Evolutionary conservation across 2,329 filamentous ascomycete species (phyloP).

Genomic region (Neoscytalidium dimidiatum): DNA sequence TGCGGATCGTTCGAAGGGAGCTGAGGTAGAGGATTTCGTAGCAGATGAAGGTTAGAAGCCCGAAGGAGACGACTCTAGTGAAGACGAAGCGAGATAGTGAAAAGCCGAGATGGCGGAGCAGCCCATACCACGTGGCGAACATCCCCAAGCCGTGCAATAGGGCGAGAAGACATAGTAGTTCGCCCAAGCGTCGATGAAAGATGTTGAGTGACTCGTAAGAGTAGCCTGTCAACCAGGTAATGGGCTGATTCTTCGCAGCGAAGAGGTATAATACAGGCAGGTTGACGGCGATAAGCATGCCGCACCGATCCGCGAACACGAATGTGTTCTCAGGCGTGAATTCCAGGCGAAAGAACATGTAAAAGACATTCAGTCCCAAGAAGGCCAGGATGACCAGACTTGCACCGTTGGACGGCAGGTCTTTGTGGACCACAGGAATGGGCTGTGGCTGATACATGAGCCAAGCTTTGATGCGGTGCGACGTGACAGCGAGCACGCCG

Average conservation of each 20-base stretch:
- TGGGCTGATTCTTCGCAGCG: slow-evolving; percentile 66
- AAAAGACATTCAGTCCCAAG: slow-evolving; percentile 59
- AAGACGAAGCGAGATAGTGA: slow-evolving; percentile 54
- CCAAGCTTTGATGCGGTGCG: slow-evolving; percentile 31
- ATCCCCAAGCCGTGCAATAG: slow-evolving; percentile 59
- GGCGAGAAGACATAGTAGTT: slow-evolving; percentile 62
- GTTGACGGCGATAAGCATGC: slow-evolving; percentile 55
- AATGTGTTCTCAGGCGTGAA: slow-evolving; percentile 53
- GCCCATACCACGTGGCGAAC: slow-evolving; percentile 56
- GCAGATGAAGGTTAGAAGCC: slow-evolving; percentile 56
- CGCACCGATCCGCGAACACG: slow-evolving; percentile 60
- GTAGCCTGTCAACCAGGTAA: slow-evolving; percentile 61
- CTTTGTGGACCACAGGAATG: slow-evolving; percentile 59
- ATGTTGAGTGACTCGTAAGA: slow-evolving; percentile 69
- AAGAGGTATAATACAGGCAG: slow-evolving; percentile 62
- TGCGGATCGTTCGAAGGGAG: slow-evolving; percentile 60
- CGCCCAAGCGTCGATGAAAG: slow-evolving; percentile 64
- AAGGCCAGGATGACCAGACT: slow-evolving; percentile 55
- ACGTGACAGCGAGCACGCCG: slow-evolving; percentile 23
- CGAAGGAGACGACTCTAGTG: slow-evolving; percentile 54
- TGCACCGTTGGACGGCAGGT: slow-evolving; percentile 59
- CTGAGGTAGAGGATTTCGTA: slow-evolving; percentile 66
- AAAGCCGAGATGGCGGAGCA: slow-evolving; percentile 54
- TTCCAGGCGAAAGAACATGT: slow-evolving; percentile 52
- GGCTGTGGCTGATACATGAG: slow-evolving; percentile 61